A percentile compares a stretch with the other conserved stretches of the same genome.
These are phyloP conservation scores for Aspergillus tubingensis DNA, from an alignment of 2,329 filamentous ascomycete species.

Conservation along the genomic window DNA sequence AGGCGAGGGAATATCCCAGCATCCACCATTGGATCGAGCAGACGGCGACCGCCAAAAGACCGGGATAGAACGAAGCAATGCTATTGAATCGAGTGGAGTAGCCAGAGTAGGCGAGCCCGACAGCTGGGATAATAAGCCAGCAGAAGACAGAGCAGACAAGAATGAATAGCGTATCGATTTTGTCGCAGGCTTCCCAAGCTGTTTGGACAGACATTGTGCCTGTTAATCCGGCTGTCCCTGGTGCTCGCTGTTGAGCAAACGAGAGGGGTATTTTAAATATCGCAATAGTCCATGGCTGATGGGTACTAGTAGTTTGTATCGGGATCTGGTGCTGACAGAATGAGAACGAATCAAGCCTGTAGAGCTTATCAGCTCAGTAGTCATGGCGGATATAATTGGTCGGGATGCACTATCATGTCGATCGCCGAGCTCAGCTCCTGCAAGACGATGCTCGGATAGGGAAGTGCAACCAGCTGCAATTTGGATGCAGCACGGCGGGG, in stretches of 20 bases:
- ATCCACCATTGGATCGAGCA: conserved; percentile 56
- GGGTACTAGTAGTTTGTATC: too few species aligned
- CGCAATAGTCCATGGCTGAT: neutral
- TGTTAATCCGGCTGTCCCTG: neutral
- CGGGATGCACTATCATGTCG: neutral
- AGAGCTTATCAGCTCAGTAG: conserved; percentile 4
- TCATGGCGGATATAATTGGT: neutral
- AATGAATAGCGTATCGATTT: conserved; percentile 55
- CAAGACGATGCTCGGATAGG: neutral
- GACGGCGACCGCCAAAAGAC: conserved; percentile 50
- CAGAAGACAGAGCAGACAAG: conserved; percentile 55
- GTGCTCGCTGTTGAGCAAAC: neutral
- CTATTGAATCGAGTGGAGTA: conserved; percentile 53
- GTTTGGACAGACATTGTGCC: conserved; percentile 34
- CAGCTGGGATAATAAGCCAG: conserved; percentile 55
- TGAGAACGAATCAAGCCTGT: conserved; percentile 1
- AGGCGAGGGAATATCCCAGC: conserved; percentile 53
- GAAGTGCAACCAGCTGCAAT: neutral
- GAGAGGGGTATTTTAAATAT: neutral
- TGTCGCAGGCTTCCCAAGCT: conserved; percentile 55
- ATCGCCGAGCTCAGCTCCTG: conserved; percentile 2
- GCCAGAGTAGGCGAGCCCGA: conserved; percentile 54
- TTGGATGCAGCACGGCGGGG: neutral
- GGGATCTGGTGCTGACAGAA: neutral
- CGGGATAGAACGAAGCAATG: conserved; percentile 52